Percentiles rank a stretch among this genome's conserved stretches.
Evolutionary conservation across 441 rosid species (phyloP).

Genomic region (Syzygium syzygioides): DNA sequence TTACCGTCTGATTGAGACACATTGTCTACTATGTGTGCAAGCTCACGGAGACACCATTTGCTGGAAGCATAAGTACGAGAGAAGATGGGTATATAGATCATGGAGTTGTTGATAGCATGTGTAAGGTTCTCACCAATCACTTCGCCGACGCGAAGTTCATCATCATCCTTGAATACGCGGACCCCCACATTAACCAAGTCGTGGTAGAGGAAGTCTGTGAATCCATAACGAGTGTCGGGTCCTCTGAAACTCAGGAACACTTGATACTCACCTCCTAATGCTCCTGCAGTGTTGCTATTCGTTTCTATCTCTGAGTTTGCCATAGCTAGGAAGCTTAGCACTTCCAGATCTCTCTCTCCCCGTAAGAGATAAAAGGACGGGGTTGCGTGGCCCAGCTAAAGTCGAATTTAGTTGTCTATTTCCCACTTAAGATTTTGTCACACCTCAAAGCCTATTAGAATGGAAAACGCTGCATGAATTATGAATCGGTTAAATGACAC

Average conservation of each 20-base stretch:
- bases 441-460: too few species aligned
- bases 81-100: not conserved
- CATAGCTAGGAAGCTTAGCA: not conserved
- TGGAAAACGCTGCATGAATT: too few species aligned
- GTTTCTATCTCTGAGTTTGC: not conserved
- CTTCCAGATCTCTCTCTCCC: not conserved
- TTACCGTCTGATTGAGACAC: rapidly evolving
- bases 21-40: not conserved
- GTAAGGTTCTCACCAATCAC: not conserved
- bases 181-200: rapidly evolving
- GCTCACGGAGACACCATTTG: not conserved
- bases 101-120: not conserved
- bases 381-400: not conserved
- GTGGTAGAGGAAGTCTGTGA: rapidly evolving
- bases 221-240: rapidly evolving
- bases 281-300: rapidly evolving
- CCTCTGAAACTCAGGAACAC: not conserved
- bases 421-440: too few species aligned
- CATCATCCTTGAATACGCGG: rapidly evolving
- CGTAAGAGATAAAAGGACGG: not conserved
- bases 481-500: too few species aligned
- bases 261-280: rapidly evolving
- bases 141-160: rapidly evolving
- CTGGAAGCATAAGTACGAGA: not conserved
- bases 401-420: too few species aligned